Evolutionary conservation across 1,139 yeast genomes (phyloP).

Genomic region (Scheffersomyces titani): DNA sequence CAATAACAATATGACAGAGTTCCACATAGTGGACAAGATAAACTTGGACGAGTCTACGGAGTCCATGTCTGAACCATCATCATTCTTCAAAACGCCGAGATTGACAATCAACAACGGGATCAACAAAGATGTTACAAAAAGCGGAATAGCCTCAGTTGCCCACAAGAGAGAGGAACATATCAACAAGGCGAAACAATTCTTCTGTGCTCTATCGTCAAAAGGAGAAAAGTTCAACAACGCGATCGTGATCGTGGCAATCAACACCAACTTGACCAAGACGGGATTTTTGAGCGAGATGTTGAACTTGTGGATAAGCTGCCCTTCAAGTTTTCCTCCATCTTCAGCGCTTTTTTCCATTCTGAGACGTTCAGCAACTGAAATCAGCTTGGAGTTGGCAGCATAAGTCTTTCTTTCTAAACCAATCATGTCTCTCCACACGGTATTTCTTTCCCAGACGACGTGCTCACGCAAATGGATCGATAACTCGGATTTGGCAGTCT

Average conservation of each 20-base stretch:
- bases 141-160: constrained; percentile 75
- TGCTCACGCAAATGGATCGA: constrained; percentile 68
- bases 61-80: constrained; percentile 52
- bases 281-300: constrained; percentile 44
- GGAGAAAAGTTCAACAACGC: constrained; percentile 54
- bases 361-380: not conserved
- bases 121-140: constrained; percentile 64
- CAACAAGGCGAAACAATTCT: constrained; percentile 67
- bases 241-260: constrained; percentile 48
- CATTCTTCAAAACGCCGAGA: constrained; percentile 56
- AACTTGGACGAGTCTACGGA: constrained; percentile 57
- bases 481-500: constrained; percentile 48
- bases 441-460: constrained; percentile 74
- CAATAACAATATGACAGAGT: constrained; percentile 67
- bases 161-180: constrained; percentile 70
- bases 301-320: constrained; percentile 19
- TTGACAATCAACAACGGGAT: constrained; percentile 61
- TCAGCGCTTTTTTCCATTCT: constrained; percentile 11
- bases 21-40: constrained; percentile 69
- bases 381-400: constrained; percentile 35
- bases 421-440: constrained; percentile 64
- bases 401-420: constrained; percentile 28
- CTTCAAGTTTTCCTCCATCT: constrained; percentile 11
- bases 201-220: constrained; percentile 59
- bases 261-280: constrained; percentile 44